These are phyloP conservation scores for Penicillium coffeae DNA, from an alignment of 495 filamentous ascomycete species.

Conservation along the genomic window DNA sequence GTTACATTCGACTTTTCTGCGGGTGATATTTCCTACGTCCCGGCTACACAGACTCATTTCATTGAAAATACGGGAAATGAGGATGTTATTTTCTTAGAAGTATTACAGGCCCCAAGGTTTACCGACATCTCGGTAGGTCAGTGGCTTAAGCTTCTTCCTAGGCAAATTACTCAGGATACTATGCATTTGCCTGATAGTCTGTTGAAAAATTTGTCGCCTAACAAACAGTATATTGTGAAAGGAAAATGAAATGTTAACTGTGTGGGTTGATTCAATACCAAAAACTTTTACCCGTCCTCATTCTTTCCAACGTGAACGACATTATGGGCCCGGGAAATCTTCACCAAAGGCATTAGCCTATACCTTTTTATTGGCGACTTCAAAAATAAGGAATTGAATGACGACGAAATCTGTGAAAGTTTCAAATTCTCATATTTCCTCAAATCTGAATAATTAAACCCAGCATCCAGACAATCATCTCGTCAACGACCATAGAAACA, in stretches of 20 bases:
- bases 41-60: neutral
- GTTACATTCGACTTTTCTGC: slow-evolving; percentile 6
- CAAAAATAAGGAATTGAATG: too few relatives aligned
- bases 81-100: slow-evolving; percentile 6
- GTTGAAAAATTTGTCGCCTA: slow-evolving; percentile 6
- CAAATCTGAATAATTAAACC: too few relatives aligned
- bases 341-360: too few relatives aligned
- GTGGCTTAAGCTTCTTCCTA: slow-evolving; percentile 8
- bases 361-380: too few relatives aligned
- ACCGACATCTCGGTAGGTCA: slow-evolving; percentile 7
- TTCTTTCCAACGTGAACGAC: too few relatives aligned
- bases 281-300: too few relatives aligned
- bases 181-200: slow-evolving; percentile 6
- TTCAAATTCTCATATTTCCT: too few relatives aligned
- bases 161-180: slow-evolving; percentile 8
- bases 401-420: too few relatives aligned
- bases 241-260: slow-evolving; percentile 4
- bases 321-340: too few relatives aligned
- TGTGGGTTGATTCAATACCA: too few relatives aligned
- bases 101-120: slow-evolving; percentile 4
- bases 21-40: slow-evolving; percentile 3
- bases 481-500: too few relatives aligned
- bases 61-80: slow-evolving; percentile 8
- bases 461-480: too few relatives aligned
- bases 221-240: slow-evolving; percentile 6